Percentiles rank a stretch among this genome's conserved stretches.
These are phyloP conservation scores for Erysiphe pulchra DNA, from an alignment of 2,329 filamentous ascomycete species.

Conservation along the genomic window DNA sequence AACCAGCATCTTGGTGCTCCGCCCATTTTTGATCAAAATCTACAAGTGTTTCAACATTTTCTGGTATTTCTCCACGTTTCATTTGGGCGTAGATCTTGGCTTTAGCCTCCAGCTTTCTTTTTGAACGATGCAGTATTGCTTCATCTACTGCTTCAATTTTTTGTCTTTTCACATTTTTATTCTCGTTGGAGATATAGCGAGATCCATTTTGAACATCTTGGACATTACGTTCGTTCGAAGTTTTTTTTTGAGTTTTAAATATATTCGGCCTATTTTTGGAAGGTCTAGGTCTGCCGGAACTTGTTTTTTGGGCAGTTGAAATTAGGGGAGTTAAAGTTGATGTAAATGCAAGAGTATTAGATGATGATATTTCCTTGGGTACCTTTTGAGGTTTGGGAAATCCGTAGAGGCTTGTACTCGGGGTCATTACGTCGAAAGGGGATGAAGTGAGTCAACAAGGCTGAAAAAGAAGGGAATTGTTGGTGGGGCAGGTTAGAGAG, in stretches of 20 bases:
- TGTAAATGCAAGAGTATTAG: constrained; percentile 59
- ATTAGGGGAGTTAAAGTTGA: constrained; percentile 69
- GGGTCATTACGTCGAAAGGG: constrained; percentile 3
- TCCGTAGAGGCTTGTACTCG: constrained; percentile 54
- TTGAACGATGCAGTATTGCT: constrained; percentile 32
- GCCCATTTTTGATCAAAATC: constrained; percentile 97
- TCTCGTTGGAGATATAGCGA: constrained; percentile 21
- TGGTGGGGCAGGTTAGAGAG: too few relatives aligned
- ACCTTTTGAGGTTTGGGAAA: constrained; percentile 40
- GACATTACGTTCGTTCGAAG: constrained; percentile 33
- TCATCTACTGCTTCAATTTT: constrained; percentile 36
- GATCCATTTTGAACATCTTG: constrained; percentile 24
- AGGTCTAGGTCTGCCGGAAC: constrained; percentile 24
- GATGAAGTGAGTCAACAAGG: too few relatives aligned
- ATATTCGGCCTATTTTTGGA: constrained; percentile 38
- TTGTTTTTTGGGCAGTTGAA: constrained; percentile 20
- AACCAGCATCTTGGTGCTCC: constrained; percentile 26
- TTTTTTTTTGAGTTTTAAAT: constrained; percentile 39
- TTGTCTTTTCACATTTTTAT: constrained; percentile 27
- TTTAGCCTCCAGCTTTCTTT: constrained; percentile 72
- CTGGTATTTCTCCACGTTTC: constrained; percentile 54
- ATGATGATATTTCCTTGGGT: constrained; percentile 42
- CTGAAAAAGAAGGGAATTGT: too few relatives aligned
- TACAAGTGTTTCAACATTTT: constrained; percentile 41
- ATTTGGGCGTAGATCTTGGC: constrained; percentile 67